Evolutionary conservation across 371 early-diverging fungal genomes (phyloP), one percentile per base, ranked within the genome.

Genomic region (Zychaea mexicana): DNA sequence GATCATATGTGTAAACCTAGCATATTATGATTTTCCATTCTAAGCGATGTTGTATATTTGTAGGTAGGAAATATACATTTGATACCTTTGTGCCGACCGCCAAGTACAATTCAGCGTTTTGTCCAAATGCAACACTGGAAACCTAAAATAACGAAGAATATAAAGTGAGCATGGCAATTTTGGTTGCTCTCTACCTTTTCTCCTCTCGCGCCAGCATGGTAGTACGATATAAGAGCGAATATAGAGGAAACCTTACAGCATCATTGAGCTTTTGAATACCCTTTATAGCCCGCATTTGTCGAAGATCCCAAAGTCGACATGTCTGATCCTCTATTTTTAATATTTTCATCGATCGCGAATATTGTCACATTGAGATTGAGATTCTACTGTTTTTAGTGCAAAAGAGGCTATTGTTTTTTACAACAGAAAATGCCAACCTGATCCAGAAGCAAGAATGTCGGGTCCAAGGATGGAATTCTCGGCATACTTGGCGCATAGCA

Each of bases 261-360:
- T 70, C 66, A 12, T 57, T 31, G 1, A 79, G 58, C 27, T 53
- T 57, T 36, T 72, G 60, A 27, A 79, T 74, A 21, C 73, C 77
- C 22, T 76, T 81, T 8, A 73, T 45, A 2, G 60, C 74, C 31
- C 64, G 65, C 9, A 26, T 57, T 8, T 64, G 57, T 24, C 68
- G 60, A 17, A 76, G 55, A 52, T 81, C 81, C 81, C 81, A 81
- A 36, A 81, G 42, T 32, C 78, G 69, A 61, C 81, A 81, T 0
- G 78, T 76, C n/a, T 71, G 69, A 24, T 81, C 81, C 73, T 78
- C 81, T 79, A 49, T 21, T 5, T 15, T 3, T 32, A 42, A 17
- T n/a, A n/a, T n/a, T n/a, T n/a, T 42, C 42, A 49, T 42, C 24
- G 17, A 60, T 47, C 17, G 27, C 12, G n/a, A 32, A 15, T 19